Conservation (phyloP, 495 filamentous ascomycete species). For the Cercophora scortea region DNA sequence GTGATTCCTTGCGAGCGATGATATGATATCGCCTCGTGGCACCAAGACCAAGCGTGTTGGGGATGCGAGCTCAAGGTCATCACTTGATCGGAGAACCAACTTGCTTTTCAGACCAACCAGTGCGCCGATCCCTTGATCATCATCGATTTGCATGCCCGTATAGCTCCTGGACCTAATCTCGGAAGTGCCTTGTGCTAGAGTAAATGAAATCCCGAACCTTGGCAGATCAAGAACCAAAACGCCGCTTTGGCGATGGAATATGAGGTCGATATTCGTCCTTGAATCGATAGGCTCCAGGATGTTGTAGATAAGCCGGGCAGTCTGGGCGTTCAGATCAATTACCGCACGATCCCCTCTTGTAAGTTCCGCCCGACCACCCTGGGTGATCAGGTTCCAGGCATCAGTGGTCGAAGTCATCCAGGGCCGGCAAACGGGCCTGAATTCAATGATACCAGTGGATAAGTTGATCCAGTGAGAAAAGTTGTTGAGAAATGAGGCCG, state of each 20-base stretch:
- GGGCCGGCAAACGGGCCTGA: neutral
- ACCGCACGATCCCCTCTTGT: neutral
- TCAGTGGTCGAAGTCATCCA: neutral
- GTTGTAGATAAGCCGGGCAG: neutral
- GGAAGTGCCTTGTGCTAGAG: neutral
- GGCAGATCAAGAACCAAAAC: conserved; percentile 1
- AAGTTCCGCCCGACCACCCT: neutral
- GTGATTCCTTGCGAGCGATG: conserved; percentile 19
- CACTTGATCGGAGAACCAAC: conserved; percentile 35
- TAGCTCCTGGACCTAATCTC: conserved; percentile 11
- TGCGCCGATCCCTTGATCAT: conserved; percentile 40
- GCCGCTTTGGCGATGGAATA: neutral
- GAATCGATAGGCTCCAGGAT: conserved; percentile 3
- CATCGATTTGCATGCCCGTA: conserved; percentile 43
- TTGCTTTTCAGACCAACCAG: conserved; percentile 47
- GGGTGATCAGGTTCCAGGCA: neutral
- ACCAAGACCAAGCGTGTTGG: conserved; percentile 17
- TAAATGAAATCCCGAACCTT: conserved; percentile 7
- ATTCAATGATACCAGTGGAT: neutral
- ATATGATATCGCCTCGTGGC: conserved; percentile 32
- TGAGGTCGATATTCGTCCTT: neutral
- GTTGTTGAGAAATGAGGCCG: neutral
- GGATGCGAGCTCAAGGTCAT: neutral
- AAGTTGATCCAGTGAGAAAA: conserved; percentile 2
- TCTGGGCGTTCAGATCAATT: neutral